Base-by-base conservation (phyloP, 257 asterid genomes). In the Ilex asprella region DNA sequence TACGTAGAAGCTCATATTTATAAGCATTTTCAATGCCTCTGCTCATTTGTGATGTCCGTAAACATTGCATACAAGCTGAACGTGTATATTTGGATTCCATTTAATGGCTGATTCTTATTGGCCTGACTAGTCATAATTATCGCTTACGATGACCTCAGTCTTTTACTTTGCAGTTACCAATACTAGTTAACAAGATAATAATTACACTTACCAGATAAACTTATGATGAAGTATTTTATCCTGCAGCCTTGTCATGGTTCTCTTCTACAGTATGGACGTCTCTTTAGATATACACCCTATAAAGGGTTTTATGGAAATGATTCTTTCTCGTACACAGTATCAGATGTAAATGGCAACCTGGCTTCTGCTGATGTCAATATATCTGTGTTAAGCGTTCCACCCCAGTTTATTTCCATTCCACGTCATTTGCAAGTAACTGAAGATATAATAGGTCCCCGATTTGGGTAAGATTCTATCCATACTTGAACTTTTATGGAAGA, bases 231-330 rank as follows among this genome's bases (percentile, higher is more conserved):
- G 5, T 35, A 35, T 35, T 35, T 35, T 35, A 35, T 16, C 11
- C 15, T 15, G 75, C 98, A 92, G 99, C 95, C 99, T 55, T 55
- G 62, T 59, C 86, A 75, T 39, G 99, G 99, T 51, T 89, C 97
- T 57, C 78, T 85, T 67, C 75, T 89, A 56, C 82, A 77, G 63
- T 68, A 77, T 47, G 93, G 83, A 14, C 60, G 52, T 56, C 71
- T 89, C 54, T 84, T 92, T 60, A 71, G 93, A 70, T 92, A 89
- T 66, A 92, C 97, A 10, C 97, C 99, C 0, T 80, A 80, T 71
- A 80, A 76, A 72, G 89, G 90, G 43, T 85, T 72, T 76, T 71
- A 76, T 16, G 97, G 99, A 70, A 83, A 77, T 41, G 97, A 92
- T 76, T 78, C 80, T 27, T 92, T 92, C 79, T 51, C 71, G 6